These are phyloP conservation scores for Populus hybrid DNA, from an alignment of 441 rosid species.

Conservation along the genomic window DNA sequence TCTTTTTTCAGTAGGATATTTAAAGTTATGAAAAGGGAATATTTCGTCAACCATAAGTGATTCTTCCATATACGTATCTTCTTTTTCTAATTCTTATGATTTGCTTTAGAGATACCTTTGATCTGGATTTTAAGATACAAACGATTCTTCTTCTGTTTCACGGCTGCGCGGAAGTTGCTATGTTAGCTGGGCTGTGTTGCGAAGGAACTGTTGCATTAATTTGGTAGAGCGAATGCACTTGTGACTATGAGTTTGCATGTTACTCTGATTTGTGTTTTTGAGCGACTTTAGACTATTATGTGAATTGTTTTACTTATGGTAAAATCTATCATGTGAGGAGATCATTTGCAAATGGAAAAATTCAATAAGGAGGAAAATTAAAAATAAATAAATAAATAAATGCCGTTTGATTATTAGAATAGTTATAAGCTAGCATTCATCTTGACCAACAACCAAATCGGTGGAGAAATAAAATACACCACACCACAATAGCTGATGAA, in stretches of 20 bases:
- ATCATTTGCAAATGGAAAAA: neutral
- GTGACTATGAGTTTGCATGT: no score
- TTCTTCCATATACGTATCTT: neutral
- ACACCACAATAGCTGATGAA: neutral
- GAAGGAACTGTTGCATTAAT: neutral
- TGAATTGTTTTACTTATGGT: neutral
- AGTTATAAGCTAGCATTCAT: neutral
- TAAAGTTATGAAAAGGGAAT: neutral
- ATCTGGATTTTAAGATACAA: neutral
- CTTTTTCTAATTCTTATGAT: neutral
- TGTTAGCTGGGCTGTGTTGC: neutral
- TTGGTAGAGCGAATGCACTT: no score
- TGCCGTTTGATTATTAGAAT: neutral
- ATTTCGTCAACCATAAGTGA: neutral
- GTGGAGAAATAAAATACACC: neutral
- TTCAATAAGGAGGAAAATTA: neutral
- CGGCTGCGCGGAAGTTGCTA: neutral
- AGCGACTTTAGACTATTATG: no score
- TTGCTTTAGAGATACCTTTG: neutral
- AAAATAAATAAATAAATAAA: no score
- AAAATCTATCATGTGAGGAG: neutral
- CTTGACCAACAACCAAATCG: neutral
- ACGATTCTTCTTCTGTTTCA: neutral
- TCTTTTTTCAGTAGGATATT: constrained; percentile 12
- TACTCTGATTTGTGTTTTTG: no score